Base-by-base conservation (phyloP, 148 eudicot genomes). In the Vaccinium macrocarpon region DNA sequence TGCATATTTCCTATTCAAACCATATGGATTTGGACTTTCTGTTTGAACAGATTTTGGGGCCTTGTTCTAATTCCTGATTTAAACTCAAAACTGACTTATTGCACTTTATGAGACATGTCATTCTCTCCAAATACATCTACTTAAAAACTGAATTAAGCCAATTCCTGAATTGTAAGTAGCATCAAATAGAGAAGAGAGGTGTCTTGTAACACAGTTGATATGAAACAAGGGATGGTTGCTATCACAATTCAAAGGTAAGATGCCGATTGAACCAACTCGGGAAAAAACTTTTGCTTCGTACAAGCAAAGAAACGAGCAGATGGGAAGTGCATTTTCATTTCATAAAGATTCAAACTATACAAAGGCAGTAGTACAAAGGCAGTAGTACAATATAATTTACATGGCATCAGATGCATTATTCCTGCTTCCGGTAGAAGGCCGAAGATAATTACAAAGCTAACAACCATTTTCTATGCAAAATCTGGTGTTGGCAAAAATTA, bases 381-480 rank as follows among this genome's bases (percentile, higher is more conserved):
- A 23, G 70, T 23, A n/a, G 29, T 21, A 23, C 70, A 64, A 12
- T 55, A 55, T 11, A 23, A 68, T 68, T 68, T 75, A 75, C 78
- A 75, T 38, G 52, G 78, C 52, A 21, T 46, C 51, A 42, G 78
- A 19, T 46, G 78, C 78, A 64, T 68, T 27, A 51, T 32, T 82
- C 57, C 64, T 82, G 27, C 46, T 82, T 38, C 57, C 9, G 38
- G 27, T 15, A 53, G n/a, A 70, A 70, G 35, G 6, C 18, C 7
- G n/a, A 81, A 81, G 48, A 81, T 51, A 7, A 8, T 50, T 25
- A 25, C 56, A 72, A 53, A 79, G 62, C 55, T 79, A 46, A 19
- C 76, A 35, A 35, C 25, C 8, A 46, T 46, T 70, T 76, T 62
- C 32, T 84, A 53, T 66, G 46, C 59, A 70, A 84, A 66, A 70